Conservation (phyloP, 202 grass and related monocot genomes). For the Dendrocalamus latiflorus region DNA sequence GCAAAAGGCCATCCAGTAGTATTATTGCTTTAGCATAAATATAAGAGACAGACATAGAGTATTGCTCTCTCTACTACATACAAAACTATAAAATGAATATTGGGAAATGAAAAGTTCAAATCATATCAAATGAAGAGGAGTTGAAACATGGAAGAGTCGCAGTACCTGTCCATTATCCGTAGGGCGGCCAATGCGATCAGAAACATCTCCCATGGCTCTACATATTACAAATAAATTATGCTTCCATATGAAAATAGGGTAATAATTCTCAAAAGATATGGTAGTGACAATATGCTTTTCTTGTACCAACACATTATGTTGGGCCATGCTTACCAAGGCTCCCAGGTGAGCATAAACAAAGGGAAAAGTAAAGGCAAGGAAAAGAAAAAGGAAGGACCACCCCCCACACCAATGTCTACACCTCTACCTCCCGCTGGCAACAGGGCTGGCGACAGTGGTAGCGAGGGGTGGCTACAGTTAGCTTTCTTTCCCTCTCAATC, state of each 20-base stretch:
- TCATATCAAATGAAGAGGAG: background rate
- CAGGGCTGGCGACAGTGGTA: background rate
- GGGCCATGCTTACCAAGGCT: background rate
- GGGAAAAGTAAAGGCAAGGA: background rate
- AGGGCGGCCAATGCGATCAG: slow-evolving; percentile 96
- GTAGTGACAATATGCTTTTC: background rate
- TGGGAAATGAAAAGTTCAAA: background rate
- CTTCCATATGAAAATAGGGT: background rate
- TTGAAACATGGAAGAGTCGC: background rate
- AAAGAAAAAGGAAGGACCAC: background rate
- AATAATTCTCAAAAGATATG: background rate
- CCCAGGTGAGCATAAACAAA: background rate
- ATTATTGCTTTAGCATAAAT: background rate
- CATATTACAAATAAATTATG: slow-evolving; percentile 32
- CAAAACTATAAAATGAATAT: background rate
- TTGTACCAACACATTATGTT: background rate
- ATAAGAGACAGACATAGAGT: background rate
- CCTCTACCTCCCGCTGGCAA: background rate
- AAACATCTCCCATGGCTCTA: slow-evolving; percentile 99
- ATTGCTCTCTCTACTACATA: background rate
- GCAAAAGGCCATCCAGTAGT: background rate
- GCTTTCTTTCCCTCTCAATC: background rate
- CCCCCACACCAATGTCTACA: background rate
- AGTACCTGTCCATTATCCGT: slow-evolving; percentile 95
- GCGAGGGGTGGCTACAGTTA: background rate